Evolutionary conservation across 1,284 basidiomycete genomes (phyloP).

Genomic region (Cutaneotrichosporon spelunceum): DNA sequence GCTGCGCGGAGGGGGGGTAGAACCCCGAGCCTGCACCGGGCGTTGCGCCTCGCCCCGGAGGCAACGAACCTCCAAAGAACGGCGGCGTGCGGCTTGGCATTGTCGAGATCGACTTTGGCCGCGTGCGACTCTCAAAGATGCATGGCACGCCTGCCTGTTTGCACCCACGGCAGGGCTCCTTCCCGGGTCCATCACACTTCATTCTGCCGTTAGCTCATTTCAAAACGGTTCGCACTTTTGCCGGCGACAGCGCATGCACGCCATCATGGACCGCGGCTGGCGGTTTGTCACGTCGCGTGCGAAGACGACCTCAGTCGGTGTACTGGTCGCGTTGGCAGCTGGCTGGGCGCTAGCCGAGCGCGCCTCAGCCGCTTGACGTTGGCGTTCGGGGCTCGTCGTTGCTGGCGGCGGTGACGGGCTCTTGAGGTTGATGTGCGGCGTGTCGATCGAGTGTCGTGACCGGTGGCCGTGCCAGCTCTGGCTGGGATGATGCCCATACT

Average conservation of each 20-base stretch:
- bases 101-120: constrained; percentile 44
- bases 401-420: constrained; percentile 21
- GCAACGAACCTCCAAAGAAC: constrained; percentile 29
- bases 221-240: constrained; percentile 35
- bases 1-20: constrained; percentile 36
- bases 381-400: constrained; percentile 3
- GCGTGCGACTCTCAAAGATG: constrained; percentile 43
- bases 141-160: constrained; percentile 43
- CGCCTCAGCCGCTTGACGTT: constrained; percentile 7
- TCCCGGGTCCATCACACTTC: constrained; percentile 49
- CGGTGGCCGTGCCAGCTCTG: constrained; percentile 21
- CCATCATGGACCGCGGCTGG: constrained; percentile 50
- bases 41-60: constrained; percentile 31
- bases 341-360: neutral
- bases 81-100: constrained; percentile 40
- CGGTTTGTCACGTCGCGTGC: constrained; percentile 38
- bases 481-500: constrained; percentile 2
- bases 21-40: constrained; percentile 26
- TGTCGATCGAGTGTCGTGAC: constrained; percentile 22
- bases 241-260: constrained; percentile 43
- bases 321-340: constrained; percentile 13
- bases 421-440: constrained; percentile 17
- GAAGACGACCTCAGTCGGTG: constrained; percentile 25
- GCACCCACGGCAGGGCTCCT: constrained; percentile 47
- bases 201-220: constrained; percentile 33